Evolutionary conservation across 1,139 yeast genomes (phyloP).

Genomic region (Blastobotrys malaysiensis): DNA sequence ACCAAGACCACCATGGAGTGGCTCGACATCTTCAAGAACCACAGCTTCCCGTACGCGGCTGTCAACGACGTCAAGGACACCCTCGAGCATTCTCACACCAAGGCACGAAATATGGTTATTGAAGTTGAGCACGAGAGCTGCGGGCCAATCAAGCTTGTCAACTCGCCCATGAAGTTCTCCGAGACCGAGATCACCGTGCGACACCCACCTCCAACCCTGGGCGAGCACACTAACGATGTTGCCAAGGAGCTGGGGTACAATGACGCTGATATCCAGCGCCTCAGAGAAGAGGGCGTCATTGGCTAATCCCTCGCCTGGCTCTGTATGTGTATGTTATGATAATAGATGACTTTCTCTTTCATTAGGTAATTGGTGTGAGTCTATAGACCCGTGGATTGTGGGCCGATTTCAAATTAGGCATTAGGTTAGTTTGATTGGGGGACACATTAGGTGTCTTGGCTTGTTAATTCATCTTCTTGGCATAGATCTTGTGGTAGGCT

Average conservation of each 20-base stretch:
- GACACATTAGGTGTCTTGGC: too few relatives aligned
- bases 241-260: slow-evolving; percentile 24
- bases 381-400: too few relatives aligned
- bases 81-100: slow-evolving; percentile 35
- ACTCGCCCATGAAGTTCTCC: slow-evolving; percentile 37
- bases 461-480: slow-evolving; percentile 9
- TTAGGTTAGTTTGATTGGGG: too few relatives aligned
- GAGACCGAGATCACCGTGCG: slow-evolving; percentile 35
- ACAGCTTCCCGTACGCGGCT: slow-evolving; percentile 39
- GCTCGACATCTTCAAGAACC: slow-evolving; percentile 32
- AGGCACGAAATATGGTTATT: slow-evolving; percentile 37
- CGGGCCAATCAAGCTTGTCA: slow-evolving; percentile 36
- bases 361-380: too few relatives aligned
- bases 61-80: slow-evolving; percentile 38
- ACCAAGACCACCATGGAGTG: slow-evolving; percentile 34
- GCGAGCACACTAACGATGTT: slow-evolving; percentile 33
- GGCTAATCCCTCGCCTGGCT: slow-evolving; percentile 1
- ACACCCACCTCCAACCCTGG: slow-evolving; percentile 40
- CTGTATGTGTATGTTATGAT: background rate
- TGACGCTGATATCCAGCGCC: slow-evolving; percentile 18
- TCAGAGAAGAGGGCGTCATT: slow-evolving; percentile 27
- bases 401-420: too few relatives aligned
- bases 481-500: slow-evolving; percentile 27
- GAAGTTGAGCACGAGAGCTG: slow-evolving; percentile 33
- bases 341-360: background rate